phyloP scores from a whole-genome alignment of 2,329 filamentous ascomycete species.

The Scedosporium dehoogii region DNA sequence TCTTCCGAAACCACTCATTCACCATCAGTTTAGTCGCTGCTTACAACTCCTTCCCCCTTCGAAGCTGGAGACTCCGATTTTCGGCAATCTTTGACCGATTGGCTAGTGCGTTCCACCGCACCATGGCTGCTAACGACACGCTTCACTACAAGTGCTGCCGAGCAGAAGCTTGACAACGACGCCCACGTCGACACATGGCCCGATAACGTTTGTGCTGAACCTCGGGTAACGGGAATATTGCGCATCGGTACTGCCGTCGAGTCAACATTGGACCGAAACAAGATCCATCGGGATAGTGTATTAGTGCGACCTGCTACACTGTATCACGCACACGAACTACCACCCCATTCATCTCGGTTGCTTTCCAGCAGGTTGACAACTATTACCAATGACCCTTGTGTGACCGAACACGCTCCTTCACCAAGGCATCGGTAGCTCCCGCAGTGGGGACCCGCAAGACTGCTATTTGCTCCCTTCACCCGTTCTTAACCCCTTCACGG shows the following conservation, averaged over 20 bases:
- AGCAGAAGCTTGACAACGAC: not conserved
- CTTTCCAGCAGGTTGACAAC: not conserved
- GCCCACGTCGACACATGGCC: not conserved
- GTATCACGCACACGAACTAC: no score
- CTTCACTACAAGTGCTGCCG: not conserved
- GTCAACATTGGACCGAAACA: not conserved
- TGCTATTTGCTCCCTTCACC: not conserved
- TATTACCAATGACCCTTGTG: not conserved
- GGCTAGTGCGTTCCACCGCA: not conserved
- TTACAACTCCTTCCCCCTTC: not conserved
- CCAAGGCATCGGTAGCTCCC: not conserved
- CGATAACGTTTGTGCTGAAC: not conserved
- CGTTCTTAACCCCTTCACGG: not conserved
- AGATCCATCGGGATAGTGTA: no score
- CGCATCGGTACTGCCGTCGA: not conserved
- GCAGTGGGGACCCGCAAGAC: not conserved
- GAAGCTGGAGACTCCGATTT: not conserved
- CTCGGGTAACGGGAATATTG: constrained; percentile 2
- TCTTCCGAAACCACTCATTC: not conserved
- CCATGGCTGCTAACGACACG: not conserved
- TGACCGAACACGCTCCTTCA: not conserved
- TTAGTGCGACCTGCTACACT: no score
- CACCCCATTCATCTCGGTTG: no score
- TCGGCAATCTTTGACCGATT: not conserved
- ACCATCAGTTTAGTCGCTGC: not conserved